These are phyloP conservation scores for Sporothrix pseudoabietina DNA, from an alignment of 2,329 filamentous ascomycete species.

Conservation along the genomic window DNA sequence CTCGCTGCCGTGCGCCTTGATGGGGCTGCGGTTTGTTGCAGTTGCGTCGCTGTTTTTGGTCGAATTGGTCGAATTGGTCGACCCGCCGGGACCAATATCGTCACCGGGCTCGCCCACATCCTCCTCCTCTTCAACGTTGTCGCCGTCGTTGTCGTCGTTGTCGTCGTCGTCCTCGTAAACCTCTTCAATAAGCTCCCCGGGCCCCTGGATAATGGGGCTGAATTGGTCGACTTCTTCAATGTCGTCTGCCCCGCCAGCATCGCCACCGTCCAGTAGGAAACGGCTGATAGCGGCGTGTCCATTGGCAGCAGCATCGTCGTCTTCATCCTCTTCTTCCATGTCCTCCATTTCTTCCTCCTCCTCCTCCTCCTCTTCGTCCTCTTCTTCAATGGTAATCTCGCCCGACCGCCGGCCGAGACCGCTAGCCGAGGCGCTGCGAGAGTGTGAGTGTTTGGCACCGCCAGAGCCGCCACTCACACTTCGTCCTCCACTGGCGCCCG, in stretches of 20 bases:
- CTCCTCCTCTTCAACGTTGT: neutral
- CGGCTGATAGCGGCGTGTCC: constrained; percentile 18
- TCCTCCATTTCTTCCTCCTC: constrained; percentile 43
- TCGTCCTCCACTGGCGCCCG: constrained; percentile 30
- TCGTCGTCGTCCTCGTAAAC: constrained; percentile 47
- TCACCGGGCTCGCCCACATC: constrained; percentile 12
- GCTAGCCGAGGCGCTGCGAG: constrained; percentile 62
- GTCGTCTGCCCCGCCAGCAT: constrained; percentile 41
- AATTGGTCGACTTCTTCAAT: constrained; percentile 64
- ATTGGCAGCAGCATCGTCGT: constrained; percentile 37
- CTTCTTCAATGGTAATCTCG: constrained; percentile 73
- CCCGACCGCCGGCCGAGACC: constrained; percentile 68
- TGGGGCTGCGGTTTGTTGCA: neutral
- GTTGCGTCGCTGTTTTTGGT: neutral
- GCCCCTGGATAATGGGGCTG: constrained; percentile 51
- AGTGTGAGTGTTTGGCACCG: constrained; percentile 46
- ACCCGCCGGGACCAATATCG: neutral
- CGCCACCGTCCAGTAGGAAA: constrained; percentile 37
- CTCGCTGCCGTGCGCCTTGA: constrained; percentile 6
- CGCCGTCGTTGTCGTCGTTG: neutral
- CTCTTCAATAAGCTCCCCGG: constrained; percentile 52
- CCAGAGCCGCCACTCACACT: constrained; percentile 44
- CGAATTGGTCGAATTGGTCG: neutral
- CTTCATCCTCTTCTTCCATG: constrained; percentile 52
- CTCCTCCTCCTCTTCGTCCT: constrained; percentile 59